A percentile compares a stretch with the other conserved stretches of the same genome.
Conservation (phyloP, 257 asterid genomes). For the Vinca minor region DNA sequence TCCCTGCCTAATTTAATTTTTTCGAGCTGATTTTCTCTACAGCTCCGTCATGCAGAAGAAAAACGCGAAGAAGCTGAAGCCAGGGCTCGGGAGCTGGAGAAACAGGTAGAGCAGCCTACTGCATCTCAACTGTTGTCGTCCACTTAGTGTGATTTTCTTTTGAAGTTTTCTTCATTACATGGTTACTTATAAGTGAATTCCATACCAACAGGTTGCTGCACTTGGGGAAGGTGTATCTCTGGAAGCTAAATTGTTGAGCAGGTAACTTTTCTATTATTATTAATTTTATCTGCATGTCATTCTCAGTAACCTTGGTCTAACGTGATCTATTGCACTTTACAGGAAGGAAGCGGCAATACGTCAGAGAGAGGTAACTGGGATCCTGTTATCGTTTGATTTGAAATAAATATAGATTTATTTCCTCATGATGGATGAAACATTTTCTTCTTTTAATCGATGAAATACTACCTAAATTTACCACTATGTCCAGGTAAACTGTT, state of each 20-base stretch:
- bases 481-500: neutral
- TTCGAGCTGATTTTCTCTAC: slow-evolving; percentile 38
- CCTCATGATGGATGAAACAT: slow-evolving; percentile 9
- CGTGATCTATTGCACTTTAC: slow-evolving; percentile 32
- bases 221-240: slow-evolving; percentile 94
- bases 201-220: slow-evolving; percentile 66
- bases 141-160: slow-evolving; percentile 2
- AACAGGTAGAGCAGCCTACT: slow-evolving; percentile 50
- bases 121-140: neutral
- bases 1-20: slow-evolving; percentile 5
- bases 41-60: slow-evolving; percentile 87
- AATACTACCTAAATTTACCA: neutral
- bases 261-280: slow-evolving; percentile 33
- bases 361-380: slow-evolving; percentile 71
- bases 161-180: neutral
- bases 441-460: neutral
- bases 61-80: slow-evolving; percentile 91
- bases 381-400: neutral
- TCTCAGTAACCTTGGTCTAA: slow-evolving; percentile 23
- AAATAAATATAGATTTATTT: neutral
- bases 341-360: slow-evolving; percentile 98
- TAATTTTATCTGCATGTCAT: neutral
- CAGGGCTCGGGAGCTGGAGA: slow-evolving; percentile 86
- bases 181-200: slow-evolving; percentile 9
- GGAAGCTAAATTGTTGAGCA: slow-evolving; percentile 86